A percentile compares a stretch with the other conserved stretches of the same genome.
Evolutionary conservation across 2,329 filamentous ascomycete species (phyloP).

Genomic region (Exophiala sp.): DNA sequence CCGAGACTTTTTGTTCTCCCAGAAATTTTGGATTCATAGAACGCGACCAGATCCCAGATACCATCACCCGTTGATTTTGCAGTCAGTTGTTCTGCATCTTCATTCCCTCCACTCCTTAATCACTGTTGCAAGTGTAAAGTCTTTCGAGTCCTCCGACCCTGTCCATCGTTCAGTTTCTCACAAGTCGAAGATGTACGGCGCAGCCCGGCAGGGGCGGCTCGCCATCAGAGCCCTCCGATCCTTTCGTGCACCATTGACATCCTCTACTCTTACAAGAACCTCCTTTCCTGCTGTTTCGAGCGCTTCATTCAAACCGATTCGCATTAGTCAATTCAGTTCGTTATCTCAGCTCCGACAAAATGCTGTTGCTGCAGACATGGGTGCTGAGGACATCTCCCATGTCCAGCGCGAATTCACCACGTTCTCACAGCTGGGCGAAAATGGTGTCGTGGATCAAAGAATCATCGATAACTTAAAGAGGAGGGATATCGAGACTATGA

Average conservation of each 20-base stretch:
- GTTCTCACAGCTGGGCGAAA: conserved; percentile 39
- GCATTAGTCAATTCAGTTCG: conserved; percentile 16
- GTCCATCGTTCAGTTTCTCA: background rate
- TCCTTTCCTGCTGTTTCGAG: conserved; percentile 2
- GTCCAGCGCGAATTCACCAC: conserved; percentile 31
- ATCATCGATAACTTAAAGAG: conserved; percentile 66
- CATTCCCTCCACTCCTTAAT: background rate
- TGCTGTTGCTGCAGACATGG: conserved; percentile 28
- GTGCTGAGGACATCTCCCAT: conserved; percentile 19
- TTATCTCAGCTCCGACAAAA: conserved; percentile 17
- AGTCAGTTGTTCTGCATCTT: background rate
- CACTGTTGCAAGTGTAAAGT: no score
- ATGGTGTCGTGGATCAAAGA: conserved; percentile 55
- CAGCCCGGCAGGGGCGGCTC: conserved; percentile 19
- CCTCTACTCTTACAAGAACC: conserved; percentile 9
- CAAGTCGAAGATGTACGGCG: conserved; percentile 30
- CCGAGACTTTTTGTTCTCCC: no score
- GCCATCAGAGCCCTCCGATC: conserved; percentile 24
- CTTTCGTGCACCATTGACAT: conserved; percentile 13
- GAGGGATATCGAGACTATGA: conserved; percentile 82
- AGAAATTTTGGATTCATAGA: no score
- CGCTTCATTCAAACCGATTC: background rate
- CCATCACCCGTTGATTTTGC: no score
- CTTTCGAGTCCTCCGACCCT: background rate
- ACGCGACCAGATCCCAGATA: no score